phyloP scores from a whole-genome alignment of 306 rosid genomes.

The Canavalia ensiformis region DNA sequence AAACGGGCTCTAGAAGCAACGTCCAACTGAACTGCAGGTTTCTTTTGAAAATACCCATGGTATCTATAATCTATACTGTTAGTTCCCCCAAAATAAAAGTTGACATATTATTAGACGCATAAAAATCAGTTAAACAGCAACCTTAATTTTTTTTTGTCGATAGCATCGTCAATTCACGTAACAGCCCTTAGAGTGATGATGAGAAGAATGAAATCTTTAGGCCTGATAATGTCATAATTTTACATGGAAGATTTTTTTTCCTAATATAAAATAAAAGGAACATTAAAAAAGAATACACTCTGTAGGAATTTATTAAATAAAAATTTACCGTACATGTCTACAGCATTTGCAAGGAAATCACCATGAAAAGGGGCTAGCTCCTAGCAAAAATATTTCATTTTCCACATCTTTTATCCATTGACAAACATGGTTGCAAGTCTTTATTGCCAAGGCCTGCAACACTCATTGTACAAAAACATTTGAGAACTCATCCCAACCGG shows the following conservation, averaged over 20 bases:
- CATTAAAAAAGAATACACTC: slow-evolving; percentile 12
- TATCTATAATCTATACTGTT: background rate
- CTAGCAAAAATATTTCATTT: slow-evolving; percentile 94
- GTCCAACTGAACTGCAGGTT: background rate
- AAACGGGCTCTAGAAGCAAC: background rate
- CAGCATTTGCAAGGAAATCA: slow-evolving; percentile 60
- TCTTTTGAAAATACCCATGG: background rate
- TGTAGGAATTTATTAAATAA: slow-evolving; percentile 49
- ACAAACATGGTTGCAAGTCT: slow-evolving; percentile 94
- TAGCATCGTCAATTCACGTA: background rate
- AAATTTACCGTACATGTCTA: slow-evolving; percentile 64
- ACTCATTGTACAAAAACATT: slow-evolving; percentile 37
- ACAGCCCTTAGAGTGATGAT: background rate
- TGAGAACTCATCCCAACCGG: slow-evolving; percentile 38
- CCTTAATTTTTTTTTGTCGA: background rate
- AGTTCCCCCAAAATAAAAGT: background rate
- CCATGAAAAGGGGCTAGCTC: slow-evolving; percentile 99
- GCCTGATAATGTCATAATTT: slow-evolving; percentile 22
- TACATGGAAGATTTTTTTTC: background rate
- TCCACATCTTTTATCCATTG: slow-evolving; percentile 99
- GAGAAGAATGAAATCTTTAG: background rate
- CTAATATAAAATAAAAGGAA: background rate
- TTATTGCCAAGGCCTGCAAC: slow-evolving; percentile 90
- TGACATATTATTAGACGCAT: background rate
- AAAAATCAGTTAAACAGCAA: background rate